These are phyloP conservation scores for Ehretia macrophylla DNA, from an alignment of 257 asterid genomes.

Conservation along the genomic window DNA sequence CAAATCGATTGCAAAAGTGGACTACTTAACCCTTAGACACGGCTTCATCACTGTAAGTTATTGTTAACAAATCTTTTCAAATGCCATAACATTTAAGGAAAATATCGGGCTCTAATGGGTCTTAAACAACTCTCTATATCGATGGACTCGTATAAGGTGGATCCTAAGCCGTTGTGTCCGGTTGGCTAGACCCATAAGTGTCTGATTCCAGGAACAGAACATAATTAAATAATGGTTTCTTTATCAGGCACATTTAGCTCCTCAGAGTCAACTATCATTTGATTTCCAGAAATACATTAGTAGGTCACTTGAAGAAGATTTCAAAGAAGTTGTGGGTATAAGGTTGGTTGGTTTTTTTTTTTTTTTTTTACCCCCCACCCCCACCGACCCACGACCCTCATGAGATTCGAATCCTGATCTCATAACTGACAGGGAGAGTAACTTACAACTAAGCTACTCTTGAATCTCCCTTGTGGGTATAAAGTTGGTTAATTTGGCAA, in stretches of 20 bases:
- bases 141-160: too few species aligned
- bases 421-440: too few species aligned
- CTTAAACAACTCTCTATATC: too few species aligned
- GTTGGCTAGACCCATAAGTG: too few species aligned
- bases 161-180: too few species aligned
- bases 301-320: constrained; percentile 83
- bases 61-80: not conserved
- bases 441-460: too few species aligned
- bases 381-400: too few species aligned
- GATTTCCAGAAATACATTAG: constrained; percentile 80
- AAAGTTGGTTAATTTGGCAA: constrained; percentile 36
- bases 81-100: too few species aligned
- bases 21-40: constrained; percentile 80
- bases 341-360: constrained; percentile 78
- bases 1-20: constrained; percentile 82
- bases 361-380: too few species aligned
- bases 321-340: constrained; percentile 58
- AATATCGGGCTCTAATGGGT: too few species aligned
- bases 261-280: constrained; percentile 65
- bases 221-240: not conserved
- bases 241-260: constrained; percentile 86
- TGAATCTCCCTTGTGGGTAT: constrained; percentile 62
- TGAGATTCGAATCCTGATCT: too few species aligned
- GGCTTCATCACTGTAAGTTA: constrained; percentile 77
- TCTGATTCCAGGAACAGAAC: too few species aligned